A percentile compares a stretch with the other conserved stretches of the same genome.
These are phyloP conservation scores for Ustilago curta DNA, from an alignment of 1,284 basidiomycete species.

Conservation along the genomic window DNA sequence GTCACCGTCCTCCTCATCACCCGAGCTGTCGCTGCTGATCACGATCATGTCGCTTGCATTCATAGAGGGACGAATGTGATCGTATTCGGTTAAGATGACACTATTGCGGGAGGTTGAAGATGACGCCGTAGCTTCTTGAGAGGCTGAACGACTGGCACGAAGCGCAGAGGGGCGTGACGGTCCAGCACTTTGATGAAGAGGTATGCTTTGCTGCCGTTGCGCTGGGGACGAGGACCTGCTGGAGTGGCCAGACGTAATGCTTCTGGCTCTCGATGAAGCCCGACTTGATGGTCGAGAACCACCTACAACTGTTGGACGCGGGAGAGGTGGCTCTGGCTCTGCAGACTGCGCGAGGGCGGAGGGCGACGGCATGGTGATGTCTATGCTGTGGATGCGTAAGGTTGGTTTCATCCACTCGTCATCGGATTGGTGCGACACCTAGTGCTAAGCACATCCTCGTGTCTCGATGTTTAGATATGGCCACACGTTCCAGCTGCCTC, in stretches of 20 bases:
- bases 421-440: neutral
- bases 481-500: neutral
- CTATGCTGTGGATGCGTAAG: neutral
- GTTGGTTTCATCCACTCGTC: neutral
- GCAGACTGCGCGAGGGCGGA: neutral
- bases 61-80: neutral
- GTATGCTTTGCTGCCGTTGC: neutral
- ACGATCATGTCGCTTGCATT: conserved; percentile 25
- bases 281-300: conserved; percentile 29
- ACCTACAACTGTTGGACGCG: conserved; percentile 36
- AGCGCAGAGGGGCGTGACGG: neutral
- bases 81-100: neutral
- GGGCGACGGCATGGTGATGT: conserved; percentile 7
- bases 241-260: conserved; percentile 14
- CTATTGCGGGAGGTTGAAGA: conserved; percentile 3
- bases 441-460: neutral
- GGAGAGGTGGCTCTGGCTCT: conserved; percentile 22
- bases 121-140: conserved; percentile 8
- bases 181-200: neutral
- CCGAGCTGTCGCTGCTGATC: conserved; percentile 46
- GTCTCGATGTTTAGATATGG: neutral
- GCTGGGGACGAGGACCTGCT: conserved; percentile 31
- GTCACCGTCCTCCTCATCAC: conserved; percentile 27
- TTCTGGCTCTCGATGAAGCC: conserved; percentile 22
- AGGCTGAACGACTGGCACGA: conserved; percentile 2